Evolutionary conservation across 441 rosid species (phyloP).

Genomic region (Populus trichocarpa): DNA sequence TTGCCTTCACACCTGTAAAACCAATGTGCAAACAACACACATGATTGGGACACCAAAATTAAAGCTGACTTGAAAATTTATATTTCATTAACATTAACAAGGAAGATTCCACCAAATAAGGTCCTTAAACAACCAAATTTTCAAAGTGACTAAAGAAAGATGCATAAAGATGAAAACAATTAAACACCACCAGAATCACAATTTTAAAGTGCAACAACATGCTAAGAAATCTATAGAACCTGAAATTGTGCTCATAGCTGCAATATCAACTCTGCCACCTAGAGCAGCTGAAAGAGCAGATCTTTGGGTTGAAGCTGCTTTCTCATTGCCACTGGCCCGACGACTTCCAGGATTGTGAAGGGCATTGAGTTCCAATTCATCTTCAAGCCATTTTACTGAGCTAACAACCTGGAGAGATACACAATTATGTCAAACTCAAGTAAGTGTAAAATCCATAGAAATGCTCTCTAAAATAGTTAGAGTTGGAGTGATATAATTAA

Average conservation of each 20-base stretch:
- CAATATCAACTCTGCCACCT: slow-evolving; percentile 87
- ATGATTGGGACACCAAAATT: background rate
- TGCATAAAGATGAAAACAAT: slow-evolving; percentile 9
- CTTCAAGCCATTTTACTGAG: slow-evolving; percentile 99
- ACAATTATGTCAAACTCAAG: slow-evolving; percentile 13
- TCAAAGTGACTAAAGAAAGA: background rate
- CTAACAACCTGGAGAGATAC: slow-evolving; percentile 71
- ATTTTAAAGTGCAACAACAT: slow-evolving; percentile 12
- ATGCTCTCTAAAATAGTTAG: slow-evolving; percentile 7
- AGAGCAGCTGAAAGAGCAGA: slow-evolving; percentile 92
- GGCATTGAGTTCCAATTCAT: slow-evolving; percentile 95
- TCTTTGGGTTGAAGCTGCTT: slow-evolving; percentile 85
- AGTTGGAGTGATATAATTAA: background rate
- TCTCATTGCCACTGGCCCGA: slow-evolving; percentile 87
- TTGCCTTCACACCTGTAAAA: slow-evolving; percentile 92
- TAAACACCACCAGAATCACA: background rate
- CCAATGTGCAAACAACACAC: slow-evolving; percentile 4
- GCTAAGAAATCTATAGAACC: slow-evolving; percentile 40
- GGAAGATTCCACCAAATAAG: background rate
- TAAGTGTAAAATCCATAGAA: slow-evolving; percentile 10
- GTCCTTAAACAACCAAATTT: background rate
- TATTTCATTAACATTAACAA: background rate
- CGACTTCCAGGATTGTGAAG: slow-evolving; percentile 95
- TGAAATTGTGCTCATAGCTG: slow-evolving; percentile 88
- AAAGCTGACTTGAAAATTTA: background rate